These are phyloP conservation scores for Zarea fungicola DNA, from an alignment of 2,329 filamentous ascomycete genomes.

Conservation along the genomic window DNA sequence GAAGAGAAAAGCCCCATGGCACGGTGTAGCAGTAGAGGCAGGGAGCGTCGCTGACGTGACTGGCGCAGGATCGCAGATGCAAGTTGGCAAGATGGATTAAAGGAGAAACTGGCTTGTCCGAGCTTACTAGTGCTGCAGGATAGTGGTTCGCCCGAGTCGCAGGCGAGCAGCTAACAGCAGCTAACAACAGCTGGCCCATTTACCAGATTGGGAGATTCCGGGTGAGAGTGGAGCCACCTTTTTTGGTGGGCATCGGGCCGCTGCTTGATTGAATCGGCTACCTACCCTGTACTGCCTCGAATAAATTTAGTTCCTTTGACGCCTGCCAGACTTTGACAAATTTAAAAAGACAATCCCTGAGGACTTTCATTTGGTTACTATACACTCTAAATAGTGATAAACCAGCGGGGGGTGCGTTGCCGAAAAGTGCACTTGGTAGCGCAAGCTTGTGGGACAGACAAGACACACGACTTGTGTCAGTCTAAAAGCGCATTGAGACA, in stretches of 20 bases:
- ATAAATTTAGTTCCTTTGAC: too few relatives aligned
- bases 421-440: too few relatives aligned
- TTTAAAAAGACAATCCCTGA: too few relatives aligned
- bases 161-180: background rate
- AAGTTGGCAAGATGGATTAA: conserved; percentile 12
- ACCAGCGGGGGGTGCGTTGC: too few relatives aligned
- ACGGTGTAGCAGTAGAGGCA: conserved; percentile 3
- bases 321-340: too few relatives aligned
- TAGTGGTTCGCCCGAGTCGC: conserved; percentile 4
- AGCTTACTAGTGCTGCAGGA: background rate
- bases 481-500: too few relatives aligned
- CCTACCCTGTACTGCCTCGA: too few relatives aligned
- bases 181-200: too few relatives aligned
- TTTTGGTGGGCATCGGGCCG: background rate
- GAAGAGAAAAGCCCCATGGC: background rate
- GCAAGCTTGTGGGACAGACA: too few relatives aligned
- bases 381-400: too few relatives aligned
- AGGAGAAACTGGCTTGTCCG: conserved; percentile 13
- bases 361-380: too few relatives aligned
- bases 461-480: too few relatives aligned
- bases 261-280: background rate
- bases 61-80: conserved; percentile 8
- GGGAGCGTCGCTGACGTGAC: conserved; percentile 7
- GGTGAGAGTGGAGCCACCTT: conserved; percentile 4
- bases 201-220: background rate